These are phyloP conservation scores for Mycena vitilis DNA, from an alignment of 768 basidiomycete species.

Conservation along the genomic window DNA sequence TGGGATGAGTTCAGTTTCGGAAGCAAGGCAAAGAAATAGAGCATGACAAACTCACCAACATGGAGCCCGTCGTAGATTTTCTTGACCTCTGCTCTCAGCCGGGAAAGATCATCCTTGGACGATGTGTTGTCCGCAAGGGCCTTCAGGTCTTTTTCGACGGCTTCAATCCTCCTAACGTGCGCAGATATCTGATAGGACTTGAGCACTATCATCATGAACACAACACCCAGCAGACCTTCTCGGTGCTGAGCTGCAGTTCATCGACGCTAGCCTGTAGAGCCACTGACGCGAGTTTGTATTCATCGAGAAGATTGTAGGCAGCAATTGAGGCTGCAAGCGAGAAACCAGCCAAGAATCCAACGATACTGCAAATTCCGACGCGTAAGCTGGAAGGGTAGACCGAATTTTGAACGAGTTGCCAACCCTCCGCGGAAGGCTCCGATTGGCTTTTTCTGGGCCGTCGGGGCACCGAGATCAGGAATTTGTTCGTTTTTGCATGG, in stretches of 20 bases:
- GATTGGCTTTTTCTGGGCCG: constrained; percentile 77
- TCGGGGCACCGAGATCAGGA: constrained; percentile 65
- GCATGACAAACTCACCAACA: constrained; percentile 63
- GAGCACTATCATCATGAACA: neutral
- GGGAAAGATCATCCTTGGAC: constrained; percentile 83
- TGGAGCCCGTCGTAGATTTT: constrained; percentile 88
- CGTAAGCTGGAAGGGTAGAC: constrained; percentile 22
- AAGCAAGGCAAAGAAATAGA: neutral
- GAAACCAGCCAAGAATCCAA: constrained; percentile 91
- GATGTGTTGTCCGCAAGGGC: constrained; percentile 73
- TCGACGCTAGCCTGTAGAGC: constrained; percentile 89
- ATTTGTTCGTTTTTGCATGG: constrained; percentile 56
- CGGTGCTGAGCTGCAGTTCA: constrained; percentile 85
- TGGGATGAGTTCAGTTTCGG: constrained; percentile 41
- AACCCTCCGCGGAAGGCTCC: constrained; percentile 79
- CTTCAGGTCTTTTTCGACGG: constrained; percentile 91
- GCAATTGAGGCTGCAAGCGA: constrained; percentile 89
- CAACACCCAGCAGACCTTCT: constrained; percentile 63
- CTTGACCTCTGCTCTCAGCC: constrained; percentile 84
- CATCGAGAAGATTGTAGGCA: constrained; percentile 89
- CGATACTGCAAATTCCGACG: constrained; percentile 60
- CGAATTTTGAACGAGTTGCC: neutral
- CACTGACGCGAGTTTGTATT: constrained; percentile 91
- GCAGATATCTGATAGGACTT: constrained; percentile 70
- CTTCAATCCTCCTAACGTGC: constrained; percentile 86